These are phyloP conservation scores for Vigna mungo DNA, from an alignment of 306 rosid genomes.

Conservation along the genomic window DNA sequence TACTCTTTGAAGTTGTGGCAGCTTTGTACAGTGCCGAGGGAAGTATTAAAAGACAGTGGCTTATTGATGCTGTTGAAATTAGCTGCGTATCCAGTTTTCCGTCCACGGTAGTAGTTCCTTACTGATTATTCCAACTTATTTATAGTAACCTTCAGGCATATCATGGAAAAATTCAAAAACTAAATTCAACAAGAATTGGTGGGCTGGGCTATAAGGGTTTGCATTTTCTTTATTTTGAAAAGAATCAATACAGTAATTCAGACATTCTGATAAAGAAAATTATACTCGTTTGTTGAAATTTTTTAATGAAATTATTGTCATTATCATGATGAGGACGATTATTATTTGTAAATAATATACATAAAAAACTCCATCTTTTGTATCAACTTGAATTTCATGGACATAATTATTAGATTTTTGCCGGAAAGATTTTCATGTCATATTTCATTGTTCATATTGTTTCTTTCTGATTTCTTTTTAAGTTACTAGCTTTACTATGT, in stretches of 20 bases:
- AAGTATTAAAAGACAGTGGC: constrained; percentile 81
- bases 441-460: constrained; percentile 5
- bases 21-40: constrained; percentile 83
- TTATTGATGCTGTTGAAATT: constrained; percentile 81
- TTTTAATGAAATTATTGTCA: constrained; percentile 13
- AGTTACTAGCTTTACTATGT: neutral
- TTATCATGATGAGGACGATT: neutral
- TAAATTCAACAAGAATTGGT: constrained; percentile 10
- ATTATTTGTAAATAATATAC: neutral
- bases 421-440: neutral
- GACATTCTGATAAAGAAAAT: constrained; percentile 26
- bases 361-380: neutral
- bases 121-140: constrained; percentile 22
- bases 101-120: constrained; percentile 70
- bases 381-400: constrained; percentile 12
- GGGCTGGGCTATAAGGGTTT: neutral
- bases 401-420: neutral
- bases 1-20: constrained; percentile 78
- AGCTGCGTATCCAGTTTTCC: constrained; percentile 86
- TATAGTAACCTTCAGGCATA: constrained; percentile 4
- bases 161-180: constrained; percentile 20
- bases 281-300: constrained; percentile 4
- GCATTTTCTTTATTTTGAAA: constrained; percentile 20
- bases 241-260: constrained; percentile 1
- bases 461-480: neutral